Evolutionary conservation across 2,329 filamentous ascomycete genomes (phyloP).

Genomic region (Fusarium staphyleae): DNA sequence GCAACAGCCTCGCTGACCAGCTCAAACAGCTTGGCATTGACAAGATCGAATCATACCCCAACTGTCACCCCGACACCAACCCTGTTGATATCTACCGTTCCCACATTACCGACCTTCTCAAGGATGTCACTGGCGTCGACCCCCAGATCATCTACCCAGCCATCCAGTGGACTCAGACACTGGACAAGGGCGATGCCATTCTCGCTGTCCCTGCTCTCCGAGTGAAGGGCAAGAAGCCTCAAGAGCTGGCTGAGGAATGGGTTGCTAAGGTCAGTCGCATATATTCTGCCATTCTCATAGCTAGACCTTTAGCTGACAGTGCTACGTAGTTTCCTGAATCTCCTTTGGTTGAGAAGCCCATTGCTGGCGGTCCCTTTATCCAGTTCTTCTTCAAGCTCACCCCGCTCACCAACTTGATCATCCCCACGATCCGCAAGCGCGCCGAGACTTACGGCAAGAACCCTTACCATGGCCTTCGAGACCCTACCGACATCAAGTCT

Average conservation of each 20-base stretch:
- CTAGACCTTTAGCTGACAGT: slow-evolving; percentile 12
- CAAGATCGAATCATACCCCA: slow-evolving; percentile 52
- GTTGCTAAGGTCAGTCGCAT: slow-evolving; percentile 58
- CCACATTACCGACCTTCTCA: slow-evolving; percentile 74
- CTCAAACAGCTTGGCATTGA: slow-evolving; percentile 36
- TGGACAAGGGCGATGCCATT: slow-evolving; percentile 84
- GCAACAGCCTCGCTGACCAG: slow-evolving; percentile 38
- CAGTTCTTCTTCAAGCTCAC: slow-evolving; percentile 81
- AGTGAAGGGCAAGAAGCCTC: slow-evolving; percentile 73
- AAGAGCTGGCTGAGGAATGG: slow-evolving; percentile 68
- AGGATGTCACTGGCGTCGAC: slow-evolving; percentile 74
- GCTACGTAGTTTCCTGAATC: slow-evolving; percentile 71
- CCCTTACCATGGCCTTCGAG: slow-evolving; percentile 63
- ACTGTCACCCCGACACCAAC: slow-evolving; percentile 72
- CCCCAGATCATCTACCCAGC: slow-evolving; percentile 74
- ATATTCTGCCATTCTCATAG: neutral
- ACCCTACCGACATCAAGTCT: slow-evolving; percentile 65
- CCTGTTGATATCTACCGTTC: slow-evolving; percentile 81
- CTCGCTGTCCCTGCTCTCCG: slow-evolving; percentile 81
- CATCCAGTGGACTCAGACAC: slow-evolving; percentile 77
- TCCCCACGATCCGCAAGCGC: slow-evolving; percentile 73
- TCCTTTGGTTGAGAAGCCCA: slow-evolving; percentile 74
- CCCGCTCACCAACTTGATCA: slow-evolving; percentile 68
- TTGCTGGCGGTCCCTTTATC: slow-evolving; percentile 71
- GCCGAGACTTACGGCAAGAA: slow-evolving; percentile 62